Evolutionary conservation across 106 monocot genomes (phyloP), one percentile per base, ranked within the genome.

Genomic region (Dioscorea zingiberensis): DNA sequence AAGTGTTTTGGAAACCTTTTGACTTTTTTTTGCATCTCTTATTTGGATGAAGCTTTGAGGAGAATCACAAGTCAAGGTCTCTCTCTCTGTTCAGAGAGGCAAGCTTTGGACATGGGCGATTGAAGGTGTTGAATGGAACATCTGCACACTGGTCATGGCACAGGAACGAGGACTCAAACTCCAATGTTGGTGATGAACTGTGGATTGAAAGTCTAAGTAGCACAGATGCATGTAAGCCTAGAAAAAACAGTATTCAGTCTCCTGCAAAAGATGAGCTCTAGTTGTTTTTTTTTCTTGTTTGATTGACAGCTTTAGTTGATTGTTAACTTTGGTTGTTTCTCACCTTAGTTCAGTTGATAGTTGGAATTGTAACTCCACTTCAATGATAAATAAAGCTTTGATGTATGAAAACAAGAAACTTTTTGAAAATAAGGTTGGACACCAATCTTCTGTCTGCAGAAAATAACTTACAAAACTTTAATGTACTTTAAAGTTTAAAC

Each of bases 61-160:
- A 78, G 51, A 22, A 71, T 15, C 81, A 86, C 83, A 84, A 67
- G 46, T 67, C 73, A 32, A 69, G 74, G 2, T 17, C 68, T 5
- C 71, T 90, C 2, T 94, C 90, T 2, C 2, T 67, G 76, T 90
- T 85, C 56, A 76, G 74, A 0, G 94, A 94, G 74, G 94, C 90
- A 22, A 94, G 94, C 66, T 94, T 94, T 38, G 94, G 94, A 48
- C 94, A 94, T 61, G 94, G 90, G 25, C 59, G 84, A 66, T 49
- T 94, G 63, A 78, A 55, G 44, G 73, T 90, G 63, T 9, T 85
- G 67, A 82, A 94, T 44, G 46, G 19, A 44, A 87, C 76, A 10
- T 82, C 69, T 49, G 94, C 94, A 25, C 78, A 57, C n/a, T 94
- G 94, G 94, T 69, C 87, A 10, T 94, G 94, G 94, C 84, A 94